Evolutionary conservation across 1,284 basidiomycete genomes (phyloP), one percentile per base, ranked within the genome.

Genomic region (Boletus putidus): DNA sequence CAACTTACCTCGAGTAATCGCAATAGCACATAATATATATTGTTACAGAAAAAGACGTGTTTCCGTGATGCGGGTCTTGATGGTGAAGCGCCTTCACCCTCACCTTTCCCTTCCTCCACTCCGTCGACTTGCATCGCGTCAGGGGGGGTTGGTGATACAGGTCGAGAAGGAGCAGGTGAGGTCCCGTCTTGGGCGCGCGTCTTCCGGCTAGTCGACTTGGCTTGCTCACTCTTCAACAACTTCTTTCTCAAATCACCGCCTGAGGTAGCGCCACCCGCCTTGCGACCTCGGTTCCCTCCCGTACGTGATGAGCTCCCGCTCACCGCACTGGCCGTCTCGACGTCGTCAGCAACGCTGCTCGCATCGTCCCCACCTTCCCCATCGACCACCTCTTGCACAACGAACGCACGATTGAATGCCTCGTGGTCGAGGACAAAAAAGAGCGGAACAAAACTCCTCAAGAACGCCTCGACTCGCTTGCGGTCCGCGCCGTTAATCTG

Each of bases 21-120:
- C 68, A 97, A 76, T 46, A 97, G 78, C 16, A 87, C 84, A 77
- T 97, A 99, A 70, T 94, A 93, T 43, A 87, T 82, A 37, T 92
- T 93, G 76, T 96, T 98, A 63, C 89, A 87, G 76, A 94, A 98
- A 76, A 98, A 94, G 18, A 83, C 82, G 63, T 85, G 81, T 63
- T 79, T 80, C 42, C 80, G 76, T 31, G 79, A 70, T 6, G 72
- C 65, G 8, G 59, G 65, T 49, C 70, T 65, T 35, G 64, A 65
- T 20, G 61, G 56, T 27, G 60, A 46, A 39, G 49, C 14, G 12
- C 57, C n/a, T 54, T 70, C 70, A 52, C 49, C 64, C 65, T 67
- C 73, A 55, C 47, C 53, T 58, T 69, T 63, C 47, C 64, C 62
- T 65, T 72, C 61, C 58, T 68, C 62, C 47, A 72, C 62, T 23